phyloP scores from a whole-genome alignment of 73 alveolate genomes.

The Blepharisma stoltei region DNA sequence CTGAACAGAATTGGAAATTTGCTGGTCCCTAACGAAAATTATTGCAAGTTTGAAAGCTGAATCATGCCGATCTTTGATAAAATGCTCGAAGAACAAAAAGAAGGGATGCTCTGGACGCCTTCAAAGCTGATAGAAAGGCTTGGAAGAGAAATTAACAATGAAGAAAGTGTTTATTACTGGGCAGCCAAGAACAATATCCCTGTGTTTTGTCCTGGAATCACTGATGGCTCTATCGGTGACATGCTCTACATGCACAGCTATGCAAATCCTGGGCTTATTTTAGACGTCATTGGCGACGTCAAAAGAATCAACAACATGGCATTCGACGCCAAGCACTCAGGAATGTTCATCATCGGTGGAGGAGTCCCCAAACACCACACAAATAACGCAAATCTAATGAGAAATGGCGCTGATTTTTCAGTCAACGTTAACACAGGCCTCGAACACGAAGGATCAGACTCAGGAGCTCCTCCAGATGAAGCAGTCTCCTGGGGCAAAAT shows the following conservation, averaged over 20 bases:
- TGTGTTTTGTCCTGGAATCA: constrained; percentile 97
- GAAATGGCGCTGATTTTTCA: constrained; percentile 98
- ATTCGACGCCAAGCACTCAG: constrained; percentile 72
- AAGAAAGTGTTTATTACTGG: constrained; percentile 91
- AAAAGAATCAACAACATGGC: constrained; percentile 75
- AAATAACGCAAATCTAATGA: constrained; percentile 75
- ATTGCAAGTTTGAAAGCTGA: constrained; percentile 95
- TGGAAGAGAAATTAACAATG: constrained; percentile 91
- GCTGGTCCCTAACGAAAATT: constrained; percentile 97
- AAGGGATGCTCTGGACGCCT: constrained; percentile 93
- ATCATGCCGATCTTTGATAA: constrained; percentile 83
- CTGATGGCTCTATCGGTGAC: constrained; percentile 99
- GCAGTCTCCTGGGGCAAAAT: constrained; percentile 98
- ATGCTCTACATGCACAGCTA: constrained; percentile 91
- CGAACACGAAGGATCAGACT: constrained; percentile 97
- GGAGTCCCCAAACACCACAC: constrained; percentile 84
- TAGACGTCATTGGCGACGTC: constrained; percentile 91
- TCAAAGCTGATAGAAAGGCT: constrained; percentile 79
- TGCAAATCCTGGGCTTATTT: constrained; percentile 89
- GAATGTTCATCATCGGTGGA: constrained; percentile 94
- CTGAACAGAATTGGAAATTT: constrained; percentile 94
- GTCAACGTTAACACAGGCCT: constrained; percentile 96
- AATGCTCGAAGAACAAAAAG: constrained; percentile 86
- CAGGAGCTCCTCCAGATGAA: constrained; percentile 99
- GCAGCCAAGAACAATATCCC: constrained; percentile 91